These are phyloP conservation scores for Leccinum proliferum DNA, from an alignment of 1,284 basidiomycete species.

Conservation along the genomic window DNA sequence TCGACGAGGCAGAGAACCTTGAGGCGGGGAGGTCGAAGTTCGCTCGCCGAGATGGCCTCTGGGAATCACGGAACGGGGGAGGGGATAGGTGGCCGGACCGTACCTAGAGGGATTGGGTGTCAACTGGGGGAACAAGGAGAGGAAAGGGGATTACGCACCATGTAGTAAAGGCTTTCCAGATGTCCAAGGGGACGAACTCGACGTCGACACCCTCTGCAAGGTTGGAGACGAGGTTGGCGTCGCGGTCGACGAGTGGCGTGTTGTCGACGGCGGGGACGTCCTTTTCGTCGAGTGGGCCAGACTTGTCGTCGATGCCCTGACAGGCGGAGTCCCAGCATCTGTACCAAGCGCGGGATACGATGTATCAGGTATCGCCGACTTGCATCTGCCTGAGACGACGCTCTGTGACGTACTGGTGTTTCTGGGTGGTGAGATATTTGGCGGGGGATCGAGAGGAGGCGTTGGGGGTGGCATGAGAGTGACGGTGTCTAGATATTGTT, in stretches of 20 bases:
- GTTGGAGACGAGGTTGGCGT: conserved; percentile 43
- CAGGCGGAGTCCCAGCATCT: conserved; percentile 70
- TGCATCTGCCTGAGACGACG: conserved; percentile 46
- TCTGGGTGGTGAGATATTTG: conserved; percentile 37
- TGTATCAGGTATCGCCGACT: conserved; percentile 72
- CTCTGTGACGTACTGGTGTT: conserved; percentile 43
- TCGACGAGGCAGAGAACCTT: conserved; percentile 48
- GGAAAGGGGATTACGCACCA: conserved; percentile 46
- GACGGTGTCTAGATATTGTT: conserved; percentile 30
- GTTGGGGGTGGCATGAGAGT: conserved; percentile 22
- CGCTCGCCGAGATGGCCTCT: conserved; percentile 52
- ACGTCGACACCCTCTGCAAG: conserved; percentile 70
- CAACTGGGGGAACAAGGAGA: conserved; percentile 1
- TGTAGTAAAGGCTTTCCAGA: conserved; percentile 63
- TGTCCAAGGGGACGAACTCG: conserved; percentile 69
- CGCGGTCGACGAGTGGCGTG: conserved; percentile 50
- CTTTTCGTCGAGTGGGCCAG: conserved; percentile 51
- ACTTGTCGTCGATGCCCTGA: conserved; percentile 61
- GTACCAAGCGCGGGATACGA: conserved; percentile 71
- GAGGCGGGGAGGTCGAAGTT: conserved; percentile 74
- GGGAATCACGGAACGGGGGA: conserved; percentile 65
- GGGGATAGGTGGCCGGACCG: conserved; percentile 47
- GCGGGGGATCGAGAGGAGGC: conserved; percentile 16
- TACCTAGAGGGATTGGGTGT: conserved; percentile 48
- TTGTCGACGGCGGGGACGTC: conserved; percentile 77